phyloP scores from a whole-genome alignment of 2,329 filamentous ascomycete species.

The Pseudogymnoascus sp. region DNA sequence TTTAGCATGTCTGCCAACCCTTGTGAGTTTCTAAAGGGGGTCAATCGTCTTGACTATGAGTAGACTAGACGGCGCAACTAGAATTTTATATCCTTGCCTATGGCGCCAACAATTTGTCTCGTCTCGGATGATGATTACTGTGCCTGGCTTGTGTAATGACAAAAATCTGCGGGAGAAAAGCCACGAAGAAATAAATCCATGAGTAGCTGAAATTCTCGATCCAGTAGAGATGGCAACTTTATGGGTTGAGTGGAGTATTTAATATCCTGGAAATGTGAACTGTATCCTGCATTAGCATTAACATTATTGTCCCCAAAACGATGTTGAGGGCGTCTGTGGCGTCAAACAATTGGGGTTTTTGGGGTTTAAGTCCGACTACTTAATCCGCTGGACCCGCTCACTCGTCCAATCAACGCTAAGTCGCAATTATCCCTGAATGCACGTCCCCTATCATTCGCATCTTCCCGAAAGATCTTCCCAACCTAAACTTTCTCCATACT shows the following conservation, averaged over 20 bases:
- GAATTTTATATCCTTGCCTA: background rate
- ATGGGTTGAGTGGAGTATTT: background rate
- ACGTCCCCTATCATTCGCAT: constrained; percentile 11
- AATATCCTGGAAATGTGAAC: background rate
- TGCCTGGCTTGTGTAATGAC: background rate
- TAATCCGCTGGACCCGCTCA: background rate
- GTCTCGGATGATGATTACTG: background rate
- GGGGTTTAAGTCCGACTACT: constrained; percentile 1
- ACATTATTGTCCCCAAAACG: background rate
- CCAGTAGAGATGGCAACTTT: background rate
- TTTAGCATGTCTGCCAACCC: background rate
- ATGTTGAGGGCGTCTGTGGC: background rate
- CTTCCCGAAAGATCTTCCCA: constrained; percentile 10
- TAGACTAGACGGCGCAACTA: background rate
- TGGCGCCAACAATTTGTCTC: background rate
- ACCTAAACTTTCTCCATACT: constrained; percentile 5
- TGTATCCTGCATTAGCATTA: background rate
- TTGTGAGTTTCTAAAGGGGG: background rate
- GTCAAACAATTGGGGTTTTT: background rate
- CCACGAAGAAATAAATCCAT: background rate
- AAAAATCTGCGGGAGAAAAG: background rate
- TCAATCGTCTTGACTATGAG: background rate
- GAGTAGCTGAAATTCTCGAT: background rate
- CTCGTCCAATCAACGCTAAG: background rate
- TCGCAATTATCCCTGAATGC: constrained; percentile 7